Evolutionary conservation across 176 grass and related monocot species (phyloP).

Genomic region (Hyparrhenia diplandra): DNA sequence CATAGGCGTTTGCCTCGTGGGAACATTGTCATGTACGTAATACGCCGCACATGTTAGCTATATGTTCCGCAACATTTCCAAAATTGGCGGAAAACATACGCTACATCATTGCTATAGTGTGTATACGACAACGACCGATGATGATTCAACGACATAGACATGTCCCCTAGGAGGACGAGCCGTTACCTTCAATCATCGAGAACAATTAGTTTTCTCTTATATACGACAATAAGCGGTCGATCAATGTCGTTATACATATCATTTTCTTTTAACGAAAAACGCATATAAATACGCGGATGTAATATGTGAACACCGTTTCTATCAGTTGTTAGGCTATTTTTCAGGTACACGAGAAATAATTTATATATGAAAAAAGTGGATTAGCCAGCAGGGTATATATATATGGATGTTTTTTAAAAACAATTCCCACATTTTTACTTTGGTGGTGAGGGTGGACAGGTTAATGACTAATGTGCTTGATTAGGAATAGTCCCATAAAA

Average conservation of each 20-base stretch:
- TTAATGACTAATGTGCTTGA: not conserved
- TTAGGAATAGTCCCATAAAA: not conserved
- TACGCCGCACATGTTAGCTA: not conserved
- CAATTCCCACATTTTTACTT: no score
- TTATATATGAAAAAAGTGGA: not conserved
- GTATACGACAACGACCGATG: not conserved
- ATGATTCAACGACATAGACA: no score
- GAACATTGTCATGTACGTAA: not conserved
- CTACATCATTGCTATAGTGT: no score
- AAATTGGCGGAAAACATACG: not conserved
- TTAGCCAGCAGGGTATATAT: not conserved
- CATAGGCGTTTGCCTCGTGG: no score
- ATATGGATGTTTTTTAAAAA: not conserved
- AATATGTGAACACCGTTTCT: not conserved
- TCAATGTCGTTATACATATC: not conserved
- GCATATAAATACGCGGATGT: no score
- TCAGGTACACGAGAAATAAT: not conserved
- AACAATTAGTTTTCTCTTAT: not conserved
- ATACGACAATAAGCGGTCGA: not conserved
- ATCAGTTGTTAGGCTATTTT: not conserved
- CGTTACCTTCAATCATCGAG: not conserved
- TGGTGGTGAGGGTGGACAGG: not conserved
- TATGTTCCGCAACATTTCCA: not conserved
- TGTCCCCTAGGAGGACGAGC: no score
- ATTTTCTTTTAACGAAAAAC: not conserved